These are phyloP conservation scores for Colletotrichum caudatum DNA, from an alignment of 2,329 filamentous ascomycete genomes.

Conservation along the genomic window DNA sequence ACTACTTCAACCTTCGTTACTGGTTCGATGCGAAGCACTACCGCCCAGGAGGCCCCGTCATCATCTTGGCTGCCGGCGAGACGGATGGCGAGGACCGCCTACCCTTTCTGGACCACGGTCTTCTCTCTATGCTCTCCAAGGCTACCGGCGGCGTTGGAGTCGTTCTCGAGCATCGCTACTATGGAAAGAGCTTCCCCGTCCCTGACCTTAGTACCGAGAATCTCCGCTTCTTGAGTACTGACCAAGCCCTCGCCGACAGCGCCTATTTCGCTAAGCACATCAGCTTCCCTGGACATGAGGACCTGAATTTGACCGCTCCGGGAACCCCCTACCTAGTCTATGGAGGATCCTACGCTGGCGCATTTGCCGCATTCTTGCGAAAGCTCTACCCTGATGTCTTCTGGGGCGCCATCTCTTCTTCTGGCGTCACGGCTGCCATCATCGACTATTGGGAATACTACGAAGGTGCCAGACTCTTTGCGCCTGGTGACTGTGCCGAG, in stretches of 20 bases:
- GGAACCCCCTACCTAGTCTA: slow-evolving; percentile 81
- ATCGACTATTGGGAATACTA: slow-evolving; percentile 79
- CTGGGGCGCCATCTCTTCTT: slow-evolving; percentile 83
- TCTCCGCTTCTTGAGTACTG: slow-evolving; percentile 84
- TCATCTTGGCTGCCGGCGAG: slow-evolving; percentile 81
- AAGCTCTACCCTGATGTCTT: slow-evolving; percentile 83
- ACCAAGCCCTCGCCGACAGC: slow-evolving; percentile 84
- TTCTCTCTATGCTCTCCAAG: slow-evolving; percentile 76
- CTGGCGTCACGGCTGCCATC: slow-evolving; percentile 82
- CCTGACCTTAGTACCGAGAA: slow-evolving; percentile 74
- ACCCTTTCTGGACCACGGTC: slow-evolving; percentile 80
- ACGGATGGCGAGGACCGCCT: slow-evolving; percentile 72
- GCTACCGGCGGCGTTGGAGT: slow-evolving; percentile 81
- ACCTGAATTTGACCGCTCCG: slow-evolving; percentile 73
- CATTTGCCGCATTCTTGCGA: slow-evolving; percentile 81
- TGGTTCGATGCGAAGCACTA: slow-evolving; percentile 87
- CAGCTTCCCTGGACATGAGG: slow-evolving; percentile 76
- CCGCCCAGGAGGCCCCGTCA: slow-evolving; percentile 81
- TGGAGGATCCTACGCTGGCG: slow-evolving; percentile 86
- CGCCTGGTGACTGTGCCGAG: slow-evolving; percentile 71
- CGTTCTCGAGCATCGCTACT: slow-evolving; percentile 89
- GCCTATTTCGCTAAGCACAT: slow-evolving; percentile 84
- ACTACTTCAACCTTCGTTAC: slow-evolving; percentile 78
- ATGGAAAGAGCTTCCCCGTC: slow-evolving; percentile 80
- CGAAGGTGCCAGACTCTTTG: slow-evolving; percentile 63